Evolutionary conservation across 2,329 filamentous ascomycete genomes (phyloP).

Genomic region (Aspergillus clavatus): DNA sequence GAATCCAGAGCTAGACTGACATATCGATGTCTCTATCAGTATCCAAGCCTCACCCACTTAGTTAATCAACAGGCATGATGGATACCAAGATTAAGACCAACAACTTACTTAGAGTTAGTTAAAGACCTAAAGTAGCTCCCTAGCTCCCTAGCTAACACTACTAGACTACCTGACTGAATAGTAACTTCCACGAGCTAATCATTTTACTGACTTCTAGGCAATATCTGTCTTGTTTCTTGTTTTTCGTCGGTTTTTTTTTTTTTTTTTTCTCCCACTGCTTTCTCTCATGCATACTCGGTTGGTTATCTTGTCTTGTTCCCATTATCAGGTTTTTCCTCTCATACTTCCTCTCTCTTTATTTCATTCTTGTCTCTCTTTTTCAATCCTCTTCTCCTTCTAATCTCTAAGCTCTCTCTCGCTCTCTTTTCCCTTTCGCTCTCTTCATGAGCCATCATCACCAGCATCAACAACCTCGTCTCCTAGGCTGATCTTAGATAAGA

Average conservation of each 20-base stretch:
- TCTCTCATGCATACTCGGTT: too few relatives aligned
- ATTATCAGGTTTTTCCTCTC: slow-evolving; percentile 3
- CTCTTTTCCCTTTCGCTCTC: slow-evolving; percentile 1
- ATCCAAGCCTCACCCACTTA: too few relatives aligned
- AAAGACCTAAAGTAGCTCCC: not conserved
- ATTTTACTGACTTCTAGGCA: too few relatives aligned
- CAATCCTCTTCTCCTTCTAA: slow-evolving; percentile 4
- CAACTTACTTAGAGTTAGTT: not conserved
- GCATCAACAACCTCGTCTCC: too few relatives aligned
- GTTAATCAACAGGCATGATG: too few relatives aligned
- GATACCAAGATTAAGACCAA: too few relatives aligned
- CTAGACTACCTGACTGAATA: not conserved
- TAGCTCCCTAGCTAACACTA: not conserved
- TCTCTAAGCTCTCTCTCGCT: not conserved
- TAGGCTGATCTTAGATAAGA: too few relatives aligned
- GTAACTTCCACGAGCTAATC: not conserved
- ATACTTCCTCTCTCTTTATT: slow-evolving; percentile 6
- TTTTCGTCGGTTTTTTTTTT: slow-evolving; percentile 4
- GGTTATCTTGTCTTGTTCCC: slow-evolving; percentile 5
- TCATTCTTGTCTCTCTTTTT: not conserved
- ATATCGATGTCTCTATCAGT: too few relatives aligned
- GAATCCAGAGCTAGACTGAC: too few relatives aligned
- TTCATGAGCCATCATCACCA: too few relatives aligned
- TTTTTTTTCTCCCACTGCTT: not conserved
- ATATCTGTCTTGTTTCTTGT: slow-evolving; percentile 3